Evolutionary conservation across 495 filamentous ascomycete species (phyloP), one percentile per base, ranked within the genome.

Genomic region (Podospora appendiculata): DNA sequence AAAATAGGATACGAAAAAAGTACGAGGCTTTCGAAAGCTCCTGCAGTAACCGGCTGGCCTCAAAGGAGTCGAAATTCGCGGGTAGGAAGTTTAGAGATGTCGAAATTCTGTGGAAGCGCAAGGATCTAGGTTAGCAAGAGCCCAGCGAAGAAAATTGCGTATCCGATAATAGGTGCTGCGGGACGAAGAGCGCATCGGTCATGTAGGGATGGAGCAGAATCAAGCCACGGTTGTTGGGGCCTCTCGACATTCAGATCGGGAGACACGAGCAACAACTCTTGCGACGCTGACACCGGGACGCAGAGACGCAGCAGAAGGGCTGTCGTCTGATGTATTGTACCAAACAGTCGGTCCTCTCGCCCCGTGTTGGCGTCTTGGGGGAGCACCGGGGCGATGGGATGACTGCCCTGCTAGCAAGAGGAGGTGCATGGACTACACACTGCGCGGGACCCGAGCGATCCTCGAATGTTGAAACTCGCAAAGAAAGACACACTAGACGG

Each of bases 1-100:
- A 25, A 45, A 41, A 54, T 43, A 70, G 64, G 72, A 73, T 70
- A 50, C 47, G 70, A 56, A 64, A 64, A 55, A 52, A 45, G 57
- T 46, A 61, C 63, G 57, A 61, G 55, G 57, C 56, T 68, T 65
- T 72, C 68, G 67, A 78, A 68, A 68, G 64, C 86, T 90, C 85
- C 88, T 89, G 88, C 87, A 91, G 88, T 81, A 78, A 70, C 87
- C 86, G 81, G 88, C 88, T 90, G 87, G 85, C 87, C 88, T 92
- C 84, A 86, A 86, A 86, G 84, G 81, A 67, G 59, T 71, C 68
- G 70, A 73, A 70, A 71, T 63, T 61, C 66, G 60, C 51, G 57
- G 53, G 60, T 54, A 61, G 59, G 39, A 51, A 53, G 18, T 58
- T 61, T 53, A 58, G 41, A 48, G 53, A 52, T 51, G 41, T 51